Evolutionary conservation across 129 eudicot species (phyloP), one percentile per base, ranked within the genome.

Genomic region (Artemisia argyi): DNA sequence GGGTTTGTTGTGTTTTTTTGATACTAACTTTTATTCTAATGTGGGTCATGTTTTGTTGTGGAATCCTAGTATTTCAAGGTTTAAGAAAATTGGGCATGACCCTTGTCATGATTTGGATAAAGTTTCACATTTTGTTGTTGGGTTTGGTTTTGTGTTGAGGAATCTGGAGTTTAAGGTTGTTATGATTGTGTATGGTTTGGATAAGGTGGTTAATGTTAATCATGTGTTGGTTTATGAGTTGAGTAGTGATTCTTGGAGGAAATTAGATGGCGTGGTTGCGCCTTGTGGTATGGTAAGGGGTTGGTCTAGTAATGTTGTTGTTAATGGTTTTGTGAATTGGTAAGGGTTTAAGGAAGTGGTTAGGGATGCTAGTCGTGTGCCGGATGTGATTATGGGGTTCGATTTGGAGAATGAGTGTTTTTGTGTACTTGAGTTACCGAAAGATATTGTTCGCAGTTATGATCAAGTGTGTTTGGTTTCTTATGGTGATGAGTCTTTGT

Each of bases 291-390:
- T 80, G 68, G 69, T 19, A 7, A 77, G 20, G 35, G 62, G 60
- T 56, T 80, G 88, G 88, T 73, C 79, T 39, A 66, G 56, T 47
- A 77, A 52, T 47, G 85, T 81, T 54, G n/a, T n/a, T n/a, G 83
- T 81, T 3, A 84, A 78, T 30, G 83, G 85, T 18, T 68, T 61
- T 69, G 82, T 85, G 59, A 77, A 85, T 74, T 81, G 89, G 86
- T 71, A 81, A 75, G 86, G 75, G 26, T 71, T 35, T 24, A 75
- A 78, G 18, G 61, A 67, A 48, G 65, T 3, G 46, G 19, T 0
- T 61, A 17, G 47, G 65, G 49, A 7, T 39, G 44, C 44, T 6
- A 7, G 44, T 6, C 8, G 35, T 30, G 67, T 6, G 50, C 5
- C 22, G 6, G 1, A 47, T 51, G 67, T 30, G 61, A 78, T 71